Conservation (phyloP, 306 rosid genomes). For the Vigna trinervia region DNA sequence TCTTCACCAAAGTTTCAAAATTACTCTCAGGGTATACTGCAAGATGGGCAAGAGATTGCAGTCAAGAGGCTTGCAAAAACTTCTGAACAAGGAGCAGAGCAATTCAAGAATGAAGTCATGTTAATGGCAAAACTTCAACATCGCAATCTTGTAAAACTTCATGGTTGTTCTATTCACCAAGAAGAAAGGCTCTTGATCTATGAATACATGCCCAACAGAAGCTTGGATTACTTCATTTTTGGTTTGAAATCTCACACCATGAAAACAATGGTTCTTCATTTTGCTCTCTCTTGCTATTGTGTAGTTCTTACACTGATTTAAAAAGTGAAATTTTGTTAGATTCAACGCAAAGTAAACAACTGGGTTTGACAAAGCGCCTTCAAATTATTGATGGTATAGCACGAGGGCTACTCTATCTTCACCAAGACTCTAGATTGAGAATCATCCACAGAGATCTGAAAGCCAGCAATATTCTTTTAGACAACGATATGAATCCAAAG, state of each 20-base stretch:
- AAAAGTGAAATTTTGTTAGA: conserved; percentile 2
- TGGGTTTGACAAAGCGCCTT: not conserved
- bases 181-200: conserved; percentile 11
- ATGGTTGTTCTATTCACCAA: conserved; percentile 14
- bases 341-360: conserved; percentile 1
- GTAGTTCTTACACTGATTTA: not conserved
- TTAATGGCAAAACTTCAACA: conserved; percentile 31
- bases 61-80: conserved; percentile 23
- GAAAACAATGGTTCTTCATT: not conserved
- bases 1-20: not conserved
- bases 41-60: conserved; percentile 26
- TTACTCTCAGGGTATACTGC: not conserved
- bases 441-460: conserved; percentile 14
- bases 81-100: conserved; percentile 15
- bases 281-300: not conserved
- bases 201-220: not conserved
- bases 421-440: conserved; percentile 28
- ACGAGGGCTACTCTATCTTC: conserved; percentile 22
- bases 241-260: conserved; percentile 6
- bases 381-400: conserved; percentile 31
- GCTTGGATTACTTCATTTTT: conserved; percentile 28
- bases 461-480: conserved; percentile 7
- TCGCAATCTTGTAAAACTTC: conserved; percentile 18
- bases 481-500: not conserved
- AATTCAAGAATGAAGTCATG: conserved; percentile 15